Base-by-base conservation (phyloP, 768 basidiomycete genomes). In the Boletus sp. region DNA sequence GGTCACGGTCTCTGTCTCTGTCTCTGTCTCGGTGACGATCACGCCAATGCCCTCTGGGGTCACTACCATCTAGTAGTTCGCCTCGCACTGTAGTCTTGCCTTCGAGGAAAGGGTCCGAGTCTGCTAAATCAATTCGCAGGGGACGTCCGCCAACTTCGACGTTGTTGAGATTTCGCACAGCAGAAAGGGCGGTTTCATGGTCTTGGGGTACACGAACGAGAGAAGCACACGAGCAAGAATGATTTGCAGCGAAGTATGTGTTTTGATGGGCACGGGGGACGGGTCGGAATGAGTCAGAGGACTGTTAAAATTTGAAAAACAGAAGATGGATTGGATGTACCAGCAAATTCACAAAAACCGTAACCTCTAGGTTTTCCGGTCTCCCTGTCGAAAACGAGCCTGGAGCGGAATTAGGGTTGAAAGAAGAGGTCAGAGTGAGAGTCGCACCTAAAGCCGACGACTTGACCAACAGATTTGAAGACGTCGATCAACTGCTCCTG, bases 301-400 rank as follows among this genome's bases (percentile, higher is more conserved):
- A 45, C 34, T 39, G 57, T 62, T 61, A 59, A 62, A 46, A 60
- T 46, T 59, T 42, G 58, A 59, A 59, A 52, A 58, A 59, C 50
- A 58, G 50, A 59, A 55, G 51, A 66, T 65, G 55, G 73, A 67
- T 70, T 66, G 71, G 67, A 77, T 79, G 75, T 82, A 92, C 90
- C 92, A 61, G 87, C 83, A 64, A 91, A 94, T 82, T 93, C 91
- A 77, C 91, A 93, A 67, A 93, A 93, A 21, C 93, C 93, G 70
- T 94, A 96, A 29, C 93, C 93, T 73, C 87, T 88, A 47, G 93
- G 91, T 69, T 95, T 95, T 51, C 92, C 93, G n/a, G 93, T 93
- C 54, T 92, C 91, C 66, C 91, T 78, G 75, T 93, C 91, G 72
- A 89, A 92, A 44, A 93, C 90, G 45, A 93, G 79, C 70, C 91